phyloP scores from a whole-genome alignment of 768 basidiomycete species.

The Naganishia randhawae region DNA sequence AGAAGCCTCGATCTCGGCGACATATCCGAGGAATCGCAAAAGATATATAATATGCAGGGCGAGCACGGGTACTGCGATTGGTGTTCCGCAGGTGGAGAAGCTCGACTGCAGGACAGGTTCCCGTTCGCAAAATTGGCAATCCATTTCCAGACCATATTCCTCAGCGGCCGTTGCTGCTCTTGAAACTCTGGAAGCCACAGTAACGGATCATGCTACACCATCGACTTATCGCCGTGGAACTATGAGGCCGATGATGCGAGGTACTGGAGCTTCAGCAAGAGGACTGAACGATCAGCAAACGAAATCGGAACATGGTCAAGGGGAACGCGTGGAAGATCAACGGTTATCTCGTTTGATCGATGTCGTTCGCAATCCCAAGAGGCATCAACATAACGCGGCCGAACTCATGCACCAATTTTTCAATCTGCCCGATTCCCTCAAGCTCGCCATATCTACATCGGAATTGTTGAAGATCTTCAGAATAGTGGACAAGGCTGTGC shows the following conservation, averaged over 20 bases:
- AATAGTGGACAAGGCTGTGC: constrained; percentile 1
- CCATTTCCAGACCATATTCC: constrained; percentile 3
- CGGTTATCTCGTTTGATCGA: neutral
- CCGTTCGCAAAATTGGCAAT: neutral
- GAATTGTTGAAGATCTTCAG: neutral
- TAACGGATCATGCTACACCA: neutral
- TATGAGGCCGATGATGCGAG: neutral
- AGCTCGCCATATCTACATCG: neutral
- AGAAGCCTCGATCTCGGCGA: constrained; percentile 1
- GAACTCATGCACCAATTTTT: neutral
- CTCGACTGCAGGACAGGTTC: neutral
- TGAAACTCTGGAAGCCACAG: neutral
- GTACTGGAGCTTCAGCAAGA: neutral
- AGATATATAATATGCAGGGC: neutral
- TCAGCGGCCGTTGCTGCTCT: constrained; percentile 4
- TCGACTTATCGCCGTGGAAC: neutral
- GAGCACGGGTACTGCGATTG: neutral
- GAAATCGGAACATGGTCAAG: neutral
- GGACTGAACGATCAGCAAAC: neutral
- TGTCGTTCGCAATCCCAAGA: neutral
- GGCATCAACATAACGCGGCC: neutral
- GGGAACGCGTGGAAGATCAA: neutral
- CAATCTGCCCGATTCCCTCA: neutral
- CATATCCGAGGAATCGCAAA: neutral
- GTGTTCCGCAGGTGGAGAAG: neutral